Evolutionary conservation across 148 eudicot genomes (phyloP).

Genomic region (Cornus controversa): DNA sequence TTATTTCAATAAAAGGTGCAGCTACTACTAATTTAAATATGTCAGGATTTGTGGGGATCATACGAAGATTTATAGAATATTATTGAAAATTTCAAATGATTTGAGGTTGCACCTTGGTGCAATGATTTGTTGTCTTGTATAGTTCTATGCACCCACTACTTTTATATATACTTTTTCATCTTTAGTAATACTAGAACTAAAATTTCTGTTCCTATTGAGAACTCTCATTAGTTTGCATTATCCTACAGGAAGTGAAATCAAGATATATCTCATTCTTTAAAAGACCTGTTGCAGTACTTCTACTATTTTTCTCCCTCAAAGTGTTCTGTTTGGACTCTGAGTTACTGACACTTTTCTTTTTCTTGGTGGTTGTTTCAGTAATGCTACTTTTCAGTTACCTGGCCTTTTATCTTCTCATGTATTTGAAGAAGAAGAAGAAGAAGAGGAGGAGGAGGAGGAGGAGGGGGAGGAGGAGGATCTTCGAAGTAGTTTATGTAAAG

Average conservation of each 20-base stretch:
- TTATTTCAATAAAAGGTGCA: no score
- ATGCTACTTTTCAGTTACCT: conserved; percentile 83
- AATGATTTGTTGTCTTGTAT: no score
- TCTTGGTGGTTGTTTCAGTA: conserved; percentile 49
- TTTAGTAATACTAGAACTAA: no score
- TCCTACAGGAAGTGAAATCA: background rate
- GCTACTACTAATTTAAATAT: no score
- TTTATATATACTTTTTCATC: no score
- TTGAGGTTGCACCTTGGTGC: no score
- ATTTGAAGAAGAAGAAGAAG: conserved; percentile 78
- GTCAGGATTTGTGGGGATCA: no score
- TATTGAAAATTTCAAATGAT: no score
- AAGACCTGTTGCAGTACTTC: background rate
- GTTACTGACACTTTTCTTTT: conserved; percentile 16
- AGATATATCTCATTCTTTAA: background rate
- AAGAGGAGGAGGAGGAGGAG: conserved; percentile 62
- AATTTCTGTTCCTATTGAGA: background rate
- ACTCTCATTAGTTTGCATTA: background rate
- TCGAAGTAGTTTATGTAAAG: conserved; percentile 30
- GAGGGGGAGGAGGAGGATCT: conserved; percentile 60
- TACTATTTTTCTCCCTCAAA: background rate
- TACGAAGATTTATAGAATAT: no score
- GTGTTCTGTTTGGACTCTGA: background rate
- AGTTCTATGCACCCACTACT: no score
- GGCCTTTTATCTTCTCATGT: conserved; percentile 64